phyloP scores from a whole-genome alignment of 805 yeast genomes.

The Ogataea philodendri region DNA sequence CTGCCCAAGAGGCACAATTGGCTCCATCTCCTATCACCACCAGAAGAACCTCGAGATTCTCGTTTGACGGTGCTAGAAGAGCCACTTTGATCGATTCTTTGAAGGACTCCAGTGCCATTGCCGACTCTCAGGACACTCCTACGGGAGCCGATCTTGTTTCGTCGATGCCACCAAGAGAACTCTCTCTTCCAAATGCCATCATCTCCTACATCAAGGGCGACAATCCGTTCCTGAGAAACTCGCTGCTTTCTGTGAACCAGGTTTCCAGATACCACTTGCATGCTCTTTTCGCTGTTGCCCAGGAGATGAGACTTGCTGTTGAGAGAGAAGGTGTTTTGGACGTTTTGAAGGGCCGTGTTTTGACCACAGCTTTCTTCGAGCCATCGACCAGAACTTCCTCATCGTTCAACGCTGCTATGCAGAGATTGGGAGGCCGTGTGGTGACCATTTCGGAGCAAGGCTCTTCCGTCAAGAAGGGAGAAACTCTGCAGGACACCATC shows the following conservation, averaged over 20 bases:
- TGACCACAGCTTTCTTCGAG: slow-evolving; percentile 95
- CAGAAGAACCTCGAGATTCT: slow-evolving; percentile 49
- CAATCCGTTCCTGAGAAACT: slow-evolving; percentile 88
- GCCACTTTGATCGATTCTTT: slow-evolving; percentile 31
- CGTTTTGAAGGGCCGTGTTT: slow-evolving; percentile 81
- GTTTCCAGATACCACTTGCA: slow-evolving; percentile 87
- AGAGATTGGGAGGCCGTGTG: slow-evolving; percentile 97
- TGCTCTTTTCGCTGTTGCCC: slow-evolving; percentile 92
- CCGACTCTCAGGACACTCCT: slow-evolving; percentile 43
- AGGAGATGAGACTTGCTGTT: slow-evolving; percentile 94
- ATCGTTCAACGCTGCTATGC: slow-evolving; percentile 99
- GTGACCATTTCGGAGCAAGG: slow-evolving; percentile 79
- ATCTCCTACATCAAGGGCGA: slow-evolving; percentile 71
- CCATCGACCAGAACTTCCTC: slow-evolving; percentile 97
- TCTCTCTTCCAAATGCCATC: slow-evolving; percentile 77
- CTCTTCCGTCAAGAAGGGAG: slow-evolving; percentile 98
- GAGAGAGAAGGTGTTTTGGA: slow-evolving; percentile 95
- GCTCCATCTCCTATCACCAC: slow-evolving; percentile 33
- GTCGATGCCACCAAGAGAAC: slow-evolving; percentile 68
- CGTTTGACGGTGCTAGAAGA: slow-evolving; percentile 43
- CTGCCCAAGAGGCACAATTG: slow-evolving; percentile 31
- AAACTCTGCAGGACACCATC: slow-evolving; percentile 93
- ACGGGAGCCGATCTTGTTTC: slow-evolving; percentile 70
- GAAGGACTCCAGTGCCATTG: slow-evolving; percentile 37
- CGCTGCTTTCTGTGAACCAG: slow-evolving; percentile 84